A percentile compares a stretch with the other conserved stretches of the same genome.
Conservation (phyloP, 345 rosid genomes). For the Syzygium jambos region DNA sequence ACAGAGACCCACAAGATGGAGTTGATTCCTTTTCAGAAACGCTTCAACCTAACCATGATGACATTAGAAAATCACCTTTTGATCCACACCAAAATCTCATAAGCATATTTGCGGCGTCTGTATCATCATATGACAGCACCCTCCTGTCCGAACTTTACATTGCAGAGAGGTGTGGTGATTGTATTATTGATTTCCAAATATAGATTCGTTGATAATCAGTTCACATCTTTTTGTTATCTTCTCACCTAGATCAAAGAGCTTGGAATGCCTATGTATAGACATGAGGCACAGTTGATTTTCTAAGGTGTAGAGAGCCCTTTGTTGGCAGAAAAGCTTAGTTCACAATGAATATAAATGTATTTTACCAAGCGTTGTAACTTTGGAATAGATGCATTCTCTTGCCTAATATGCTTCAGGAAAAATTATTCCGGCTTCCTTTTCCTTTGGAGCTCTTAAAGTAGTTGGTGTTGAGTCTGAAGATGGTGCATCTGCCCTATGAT, state of each 20-base stretch:
- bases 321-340: not conserved
- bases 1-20: not conserved
- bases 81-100: conserved; percentile 25
- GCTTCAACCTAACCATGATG: conserved; percentile 3
- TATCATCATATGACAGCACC: conserved; percentile 9
- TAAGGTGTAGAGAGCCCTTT: not conserved
- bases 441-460: not conserved
- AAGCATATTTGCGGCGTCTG: conserved; percentile 17
- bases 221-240: not conserved
- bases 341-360: not conserved
- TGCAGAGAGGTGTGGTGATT: conserved; percentile 36
- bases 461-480: not conserved
- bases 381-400: not conserved
- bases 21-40: conserved; percentile 1
- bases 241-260: not conserved
- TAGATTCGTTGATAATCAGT: conserved; percentile 8
- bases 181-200: conserved; percentile 55
- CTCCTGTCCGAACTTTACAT: conserved; percentile 31
- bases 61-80: conserved; percentile 1
- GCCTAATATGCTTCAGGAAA: not conserved
- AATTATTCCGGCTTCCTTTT: not conserved
- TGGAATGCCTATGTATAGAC: not conserved
- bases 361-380: not conserved
- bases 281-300: not conserved
- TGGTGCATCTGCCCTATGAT: not conserved